phyloP scores from a whole-genome alignment of 1,284 basidiomycete species.

The Coriolopsis trogii region DNA sequence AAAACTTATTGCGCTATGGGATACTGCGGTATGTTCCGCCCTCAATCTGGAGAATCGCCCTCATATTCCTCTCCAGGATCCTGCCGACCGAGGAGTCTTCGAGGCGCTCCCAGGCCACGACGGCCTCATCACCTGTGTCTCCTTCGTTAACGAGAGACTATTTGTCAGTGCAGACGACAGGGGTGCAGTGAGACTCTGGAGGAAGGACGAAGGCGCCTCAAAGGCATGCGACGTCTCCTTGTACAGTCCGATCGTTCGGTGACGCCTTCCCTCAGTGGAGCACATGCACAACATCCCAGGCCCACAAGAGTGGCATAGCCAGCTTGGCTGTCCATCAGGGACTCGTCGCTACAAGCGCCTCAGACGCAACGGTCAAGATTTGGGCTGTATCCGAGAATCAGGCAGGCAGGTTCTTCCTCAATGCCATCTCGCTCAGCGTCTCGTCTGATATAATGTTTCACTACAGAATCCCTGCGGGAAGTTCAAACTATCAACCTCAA shows the following conservation, averaged over 20 bases:
- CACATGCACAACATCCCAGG: constrained; percentile 45
- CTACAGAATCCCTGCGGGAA: constrained; percentile 46
- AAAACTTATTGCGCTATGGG: constrained; percentile 81
- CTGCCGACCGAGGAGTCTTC: constrained; percentile 55
- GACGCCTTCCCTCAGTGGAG: constrained; percentile 54
- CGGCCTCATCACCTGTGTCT: constrained; percentile 76
- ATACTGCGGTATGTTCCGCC: constrained; percentile 50
- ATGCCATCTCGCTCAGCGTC: too few relatives aligned
- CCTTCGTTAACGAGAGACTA: constrained; percentile 52
- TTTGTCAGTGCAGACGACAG: constrained; percentile 77
- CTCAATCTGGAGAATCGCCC: background rate
- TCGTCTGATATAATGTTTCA: background rate
- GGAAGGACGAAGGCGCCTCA: constrained; percentile 31
- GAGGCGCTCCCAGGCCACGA: constrained; percentile 77
- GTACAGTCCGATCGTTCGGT: constrained; percentile 13
- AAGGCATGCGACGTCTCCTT: constrained; percentile 39
- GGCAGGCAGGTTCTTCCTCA: too few relatives aligned
- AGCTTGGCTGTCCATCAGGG: constrained; percentile 53
- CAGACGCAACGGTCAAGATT: constrained; percentile 75
- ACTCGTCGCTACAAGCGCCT: constrained; percentile 75
- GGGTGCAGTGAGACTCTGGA: constrained; percentile 65
- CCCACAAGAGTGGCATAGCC: constrained; percentile 73
- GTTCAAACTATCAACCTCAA: constrained; percentile 65
- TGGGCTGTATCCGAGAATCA: constrained; percentile 52
- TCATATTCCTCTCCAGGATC: constrained; percentile 28